These are phyloP conservation scores for Kluyveromyces siamensis DNA, from an alignment of 805 yeast genomes.

Conservation along the genomic window DNA sequence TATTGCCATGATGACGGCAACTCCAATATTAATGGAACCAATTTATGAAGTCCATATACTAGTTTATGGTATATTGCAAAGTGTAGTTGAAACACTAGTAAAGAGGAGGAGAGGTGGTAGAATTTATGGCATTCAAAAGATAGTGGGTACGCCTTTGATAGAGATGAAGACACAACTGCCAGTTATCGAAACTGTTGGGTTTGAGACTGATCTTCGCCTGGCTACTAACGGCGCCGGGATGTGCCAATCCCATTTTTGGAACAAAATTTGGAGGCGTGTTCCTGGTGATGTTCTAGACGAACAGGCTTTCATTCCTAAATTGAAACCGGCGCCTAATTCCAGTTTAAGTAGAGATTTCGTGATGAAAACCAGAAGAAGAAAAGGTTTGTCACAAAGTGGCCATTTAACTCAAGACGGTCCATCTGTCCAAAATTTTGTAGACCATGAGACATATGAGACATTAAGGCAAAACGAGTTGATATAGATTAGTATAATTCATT, in stretches of 20 bases:
- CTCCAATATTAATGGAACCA: constrained; percentile 80
- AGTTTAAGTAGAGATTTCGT: constrained; percentile 83
- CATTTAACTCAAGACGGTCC: constrained; percentile 26
- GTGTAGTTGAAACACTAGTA: constrained; percentile 42
- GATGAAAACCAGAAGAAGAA: constrained; percentile 79
- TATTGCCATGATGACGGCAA: constrained; percentile 66
- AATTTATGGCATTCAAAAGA: constrained; percentile 37
- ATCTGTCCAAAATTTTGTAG: constrained; percentile 54
- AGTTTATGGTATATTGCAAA: constrained; percentile 41
- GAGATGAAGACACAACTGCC: constrained; percentile 62
- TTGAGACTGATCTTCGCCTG: constrained; percentile 77
- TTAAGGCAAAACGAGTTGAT: constrained; percentile 42
- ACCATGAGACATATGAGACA: constrained; percentile 44
- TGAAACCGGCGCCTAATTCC: constrained; percentile 63
- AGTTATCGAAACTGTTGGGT: constrained; percentile 81
- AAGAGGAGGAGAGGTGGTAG: constrained; percentile 63
- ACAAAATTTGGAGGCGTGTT: constrained; percentile 55
- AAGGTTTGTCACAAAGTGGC: constrained; percentile 66
- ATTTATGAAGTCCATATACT: constrained; percentile 51
- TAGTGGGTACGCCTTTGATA: constrained; percentile 66
- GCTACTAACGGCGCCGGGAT: constrained; percentile 72
- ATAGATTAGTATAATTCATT: background rate
- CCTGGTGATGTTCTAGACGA: constrained; percentile 90
- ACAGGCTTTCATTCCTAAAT: constrained; percentile 50
- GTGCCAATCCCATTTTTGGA: constrained; percentile 54